phyloP scores from a whole-genome alignment of 225 moss, liverwort and hornwort genomes.

The Bryum argenteum region DNA sequence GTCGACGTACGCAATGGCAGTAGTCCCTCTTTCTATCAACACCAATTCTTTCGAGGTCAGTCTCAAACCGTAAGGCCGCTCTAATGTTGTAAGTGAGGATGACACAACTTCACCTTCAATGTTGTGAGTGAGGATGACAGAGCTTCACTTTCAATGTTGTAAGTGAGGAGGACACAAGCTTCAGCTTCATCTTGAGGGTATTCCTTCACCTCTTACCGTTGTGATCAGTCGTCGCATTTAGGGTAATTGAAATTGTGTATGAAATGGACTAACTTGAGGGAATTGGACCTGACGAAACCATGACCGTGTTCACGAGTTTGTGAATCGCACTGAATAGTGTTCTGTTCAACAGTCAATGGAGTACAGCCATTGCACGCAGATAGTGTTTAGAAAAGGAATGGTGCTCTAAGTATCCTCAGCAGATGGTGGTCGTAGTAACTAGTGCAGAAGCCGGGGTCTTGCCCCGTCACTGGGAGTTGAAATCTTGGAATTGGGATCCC shows the following conservation, averaged over 20 bases:
- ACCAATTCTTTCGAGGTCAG: slow-evolving; percentile 77
- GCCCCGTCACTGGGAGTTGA: slow-evolving; percentile 65
- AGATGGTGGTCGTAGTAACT: slow-evolving; percentile 35
- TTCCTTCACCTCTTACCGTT: background rate
- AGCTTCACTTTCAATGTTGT: background rate
- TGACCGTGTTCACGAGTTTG: background rate
- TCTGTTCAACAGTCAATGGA: slow-evolving; percentile 39
- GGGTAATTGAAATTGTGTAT: background rate
- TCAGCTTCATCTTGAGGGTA: background rate
- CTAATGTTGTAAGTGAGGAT: background rate
- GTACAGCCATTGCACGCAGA: slow-evolving; percentile 31
- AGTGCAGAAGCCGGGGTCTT: slow-evolving; percentile 20
- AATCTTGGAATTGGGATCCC: slow-evolving; percentile 77
- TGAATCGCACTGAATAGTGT: slow-evolving; percentile 1
- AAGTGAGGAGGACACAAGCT: too few species aligned
- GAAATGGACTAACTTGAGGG: too few species aligned
- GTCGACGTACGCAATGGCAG: slow-evolving; percentile 36
- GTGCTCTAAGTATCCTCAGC: slow-evolving; percentile 24
- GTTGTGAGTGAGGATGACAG: too few species aligned
- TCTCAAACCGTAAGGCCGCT: slow-evolving; percentile 9
- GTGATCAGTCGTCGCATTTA: slow-evolving; percentile 10
- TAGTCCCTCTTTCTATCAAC: slow-evolving; percentile 63
- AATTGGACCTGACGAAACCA: background rate
- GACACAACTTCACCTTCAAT: background rate
- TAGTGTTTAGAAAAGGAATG: slow-evolving; percentile 31